Evolutionary conservation across 441 rosid genomes (phyloP), one percentile per base, ranked within the genome.

Genomic region (Melastoma candidum): DNA sequence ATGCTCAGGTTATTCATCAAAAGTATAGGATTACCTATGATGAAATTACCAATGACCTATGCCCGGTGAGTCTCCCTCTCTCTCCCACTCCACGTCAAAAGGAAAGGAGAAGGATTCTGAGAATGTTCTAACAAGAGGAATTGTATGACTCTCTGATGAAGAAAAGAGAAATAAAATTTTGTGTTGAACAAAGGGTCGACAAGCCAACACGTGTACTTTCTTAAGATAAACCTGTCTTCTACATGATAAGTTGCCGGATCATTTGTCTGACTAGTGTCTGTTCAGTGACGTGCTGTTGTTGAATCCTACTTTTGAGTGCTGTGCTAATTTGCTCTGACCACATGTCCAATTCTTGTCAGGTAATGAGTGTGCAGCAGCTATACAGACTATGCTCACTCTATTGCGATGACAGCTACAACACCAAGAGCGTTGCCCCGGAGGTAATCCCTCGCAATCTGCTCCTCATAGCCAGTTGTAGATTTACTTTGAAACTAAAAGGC

Each of bases 401-500:
- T 64, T 82, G 93, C 95, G 99, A 95, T 50, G 98, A 95, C 75
- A 95, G 89, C 76, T 95, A 95, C 66, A 95, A 90, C 59, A 95
- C 99, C 58, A 77, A 86, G 75, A 95, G 98, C 53, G 99, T 95
- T 53, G 84, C 97, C 48, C 87, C 87, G 58, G 73, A 69, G 62
- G 99, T 90, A 81, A 74, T 86, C 48, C 59, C 64, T 24, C 48
- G 10, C 43, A 41, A 48, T n/a, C 48, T 41, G 49, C 5, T 41
- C 13, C 46, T 13, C 27, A 56, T 4, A 29, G 25, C 13, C 14
- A 9, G 46, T n/a, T 22, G 7, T 43, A 9, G 45, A 41, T 44
- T 47, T 8, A 32, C n/a, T 12, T 26, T 56, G 49, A 46, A 44
- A 70, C 32, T 65, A 46, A 54, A 12, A 13, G 61, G 32, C 56